phyloP scores from a whole-genome alignment of 106 monocot genomes.

The Dendrobium huoshanense region DNA sequence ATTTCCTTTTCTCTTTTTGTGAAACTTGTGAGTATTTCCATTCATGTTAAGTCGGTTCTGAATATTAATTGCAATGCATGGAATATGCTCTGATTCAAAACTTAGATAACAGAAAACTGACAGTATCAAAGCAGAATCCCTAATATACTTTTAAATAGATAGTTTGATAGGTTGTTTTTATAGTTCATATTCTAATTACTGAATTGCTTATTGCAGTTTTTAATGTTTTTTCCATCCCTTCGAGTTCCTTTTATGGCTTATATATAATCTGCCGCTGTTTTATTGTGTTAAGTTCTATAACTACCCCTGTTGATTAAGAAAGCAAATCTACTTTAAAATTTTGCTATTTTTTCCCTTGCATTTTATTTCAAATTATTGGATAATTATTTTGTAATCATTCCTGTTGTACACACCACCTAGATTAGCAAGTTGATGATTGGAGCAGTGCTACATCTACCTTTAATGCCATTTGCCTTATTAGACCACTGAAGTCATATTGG shows the following conservation, averaged over 20 bases:
- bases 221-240: not conserved
- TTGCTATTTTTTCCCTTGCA: not conserved
- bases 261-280: not conserved
- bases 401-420: not conserved
- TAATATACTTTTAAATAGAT: not conserved
- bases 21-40: conserved; percentile 30
- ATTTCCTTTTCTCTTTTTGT: conserved; percentile 51
- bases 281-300: not conserved
- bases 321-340: not conserved
- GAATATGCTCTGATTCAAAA: not conserved
- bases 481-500: not conserved
- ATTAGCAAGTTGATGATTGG: not conserved
- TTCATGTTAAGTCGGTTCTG: conserved; percentile 20
- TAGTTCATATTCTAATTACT: not conserved
- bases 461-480: not conserved
- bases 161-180: not conserved
- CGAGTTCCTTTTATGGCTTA: not conserved
- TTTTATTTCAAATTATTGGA: not conserved
- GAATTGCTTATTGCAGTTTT: not conserved
- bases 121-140: not conserved
- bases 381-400: not conserved
- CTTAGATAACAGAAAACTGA: not conserved
- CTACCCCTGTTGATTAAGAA: not conserved
- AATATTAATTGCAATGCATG: conserved; percentile 19
- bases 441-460: not conserved